Conservation (phyloP, 495 filamentous ascomycete species). For the Aspergillus sparsus region DNA sequence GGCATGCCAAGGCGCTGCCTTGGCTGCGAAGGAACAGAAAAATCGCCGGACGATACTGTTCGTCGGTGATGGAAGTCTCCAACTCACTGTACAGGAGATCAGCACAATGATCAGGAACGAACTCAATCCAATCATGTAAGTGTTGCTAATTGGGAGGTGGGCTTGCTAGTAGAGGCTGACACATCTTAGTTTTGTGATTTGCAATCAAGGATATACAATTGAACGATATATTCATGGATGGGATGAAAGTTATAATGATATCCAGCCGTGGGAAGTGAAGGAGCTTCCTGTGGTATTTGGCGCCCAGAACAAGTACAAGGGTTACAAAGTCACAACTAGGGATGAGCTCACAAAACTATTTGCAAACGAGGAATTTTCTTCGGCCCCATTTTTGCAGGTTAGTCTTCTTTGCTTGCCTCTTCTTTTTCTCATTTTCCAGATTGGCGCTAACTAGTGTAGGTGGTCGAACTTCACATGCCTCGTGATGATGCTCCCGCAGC, state of each 20-base stretch:
- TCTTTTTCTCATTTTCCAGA: not conserved
- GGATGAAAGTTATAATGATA: conserved; percentile 78
- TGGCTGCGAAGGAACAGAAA: conserved; percentile 65
- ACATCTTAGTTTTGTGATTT: conserved; percentile 56
- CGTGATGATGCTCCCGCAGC: conserved; percentile 74
- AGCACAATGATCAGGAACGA: conserved; percentile 80
- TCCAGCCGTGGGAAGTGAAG: conserved; percentile 70
- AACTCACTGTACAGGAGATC: conserved; percentile 83
- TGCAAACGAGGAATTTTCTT: conserved; percentile 62
- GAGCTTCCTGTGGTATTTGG: conserved; percentile 70
- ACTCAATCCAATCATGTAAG: conserved; percentile 77
- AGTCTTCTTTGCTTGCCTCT: conserved; percentile 9
- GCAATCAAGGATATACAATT: conserved; percentile 60
- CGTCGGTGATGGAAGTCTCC: conserved; percentile 84
- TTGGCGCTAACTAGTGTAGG: conserved; percentile 45
- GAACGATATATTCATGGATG: conserved; percentile 61
- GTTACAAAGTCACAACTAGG: conserved; percentile 70
- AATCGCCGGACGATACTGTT: conserved; percentile 74
- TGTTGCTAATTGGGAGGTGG: not conserved
- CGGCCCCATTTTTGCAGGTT: conserved; percentile 47
- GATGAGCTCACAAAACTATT: conserved; percentile 70
- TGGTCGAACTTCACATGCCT: conserved; percentile 87
- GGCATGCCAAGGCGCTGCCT: conserved; percentile 72
- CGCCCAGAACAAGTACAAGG: conserved; percentile 58
- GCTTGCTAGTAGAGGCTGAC: conserved; percentile 7